A percentile compares a stretch with the other conserved stretches of the same genome.
Evolutionary conservation across 164 flowering plant genomes (phyloP).

Genomic region (Liquidambar formosana): DNA sequence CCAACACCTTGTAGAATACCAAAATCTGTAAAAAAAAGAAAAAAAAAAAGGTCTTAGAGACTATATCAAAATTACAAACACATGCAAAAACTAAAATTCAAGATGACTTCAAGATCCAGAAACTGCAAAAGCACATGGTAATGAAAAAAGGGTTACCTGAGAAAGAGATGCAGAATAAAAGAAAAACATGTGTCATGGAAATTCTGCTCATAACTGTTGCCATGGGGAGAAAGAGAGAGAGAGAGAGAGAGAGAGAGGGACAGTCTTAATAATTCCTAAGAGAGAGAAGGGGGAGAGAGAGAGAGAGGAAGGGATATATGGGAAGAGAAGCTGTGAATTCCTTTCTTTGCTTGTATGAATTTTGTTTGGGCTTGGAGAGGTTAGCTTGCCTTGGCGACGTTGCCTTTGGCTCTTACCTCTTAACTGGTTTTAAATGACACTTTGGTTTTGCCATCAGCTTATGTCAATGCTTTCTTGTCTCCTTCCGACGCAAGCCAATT

Average conservation of each 20-base stretch:
- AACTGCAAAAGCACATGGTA: not conserved
- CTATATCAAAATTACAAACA: not conserved
- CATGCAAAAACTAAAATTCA: too few species aligned
- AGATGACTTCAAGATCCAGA: too few species aligned
- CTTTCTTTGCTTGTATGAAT: conserved; percentile 47
- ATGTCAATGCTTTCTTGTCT: conserved; percentile 9
- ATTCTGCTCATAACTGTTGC: conserved; percentile 24
- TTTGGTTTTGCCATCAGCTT: too few species aligned
- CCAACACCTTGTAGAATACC: conserved; percentile 35
- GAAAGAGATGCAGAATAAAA: conserved; percentile 29
- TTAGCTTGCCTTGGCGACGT: conserved; percentile 30
- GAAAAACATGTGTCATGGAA: conserved; percentile 24
- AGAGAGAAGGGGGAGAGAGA: conserved; percentile 9
- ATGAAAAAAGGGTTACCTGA: conserved; percentile 39
- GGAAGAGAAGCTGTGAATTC: conserved; percentile 30
- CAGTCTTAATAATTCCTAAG: not conserved
- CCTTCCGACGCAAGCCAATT: conserved; percentile 25
- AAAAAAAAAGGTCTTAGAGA: not conserved
- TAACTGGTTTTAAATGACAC: conserved; percentile 24
- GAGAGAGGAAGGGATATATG: conserved; percentile 3
- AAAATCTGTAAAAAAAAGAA: conserved; percentile 24
- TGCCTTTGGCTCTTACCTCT: conserved; percentile 23
- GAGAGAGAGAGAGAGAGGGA: conserved; percentile 12
- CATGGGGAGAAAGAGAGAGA: conserved; percentile 29
- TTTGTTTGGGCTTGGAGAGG: conserved; percentile 6